Percentiles rank a stretch among this genome's conserved stretches.
phyloP scores from a whole-genome alignment of 2,329 filamentous ascomycete species.

The Fusarium gaditjirri region DNA sequence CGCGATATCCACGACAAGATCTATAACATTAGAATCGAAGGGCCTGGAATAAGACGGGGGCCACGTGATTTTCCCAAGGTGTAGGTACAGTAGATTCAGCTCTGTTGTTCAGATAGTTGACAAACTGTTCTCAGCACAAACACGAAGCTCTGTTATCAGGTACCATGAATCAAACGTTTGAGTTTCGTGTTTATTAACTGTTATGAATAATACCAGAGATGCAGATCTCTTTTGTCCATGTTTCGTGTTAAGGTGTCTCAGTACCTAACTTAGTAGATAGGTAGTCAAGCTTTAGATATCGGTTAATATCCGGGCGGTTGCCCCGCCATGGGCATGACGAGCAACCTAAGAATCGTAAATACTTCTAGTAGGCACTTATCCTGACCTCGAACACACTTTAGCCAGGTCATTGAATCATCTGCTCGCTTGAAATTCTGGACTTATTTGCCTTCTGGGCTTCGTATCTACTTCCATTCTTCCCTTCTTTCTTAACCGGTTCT shows the following conservation, averaged over 20 bases:
- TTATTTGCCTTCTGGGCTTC: slow-evolving; percentile 16
- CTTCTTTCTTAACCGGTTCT: slow-evolving; percentile 14
- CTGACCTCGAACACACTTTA: slow-evolving; percentile 39
- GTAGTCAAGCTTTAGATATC: background rate
- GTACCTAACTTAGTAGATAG: no score
- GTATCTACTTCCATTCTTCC: slow-evolving; percentile 13
- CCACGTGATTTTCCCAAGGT: background rate
- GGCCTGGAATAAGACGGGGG: background rate
- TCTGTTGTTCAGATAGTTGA: background rate
- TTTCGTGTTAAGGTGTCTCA: background rate
- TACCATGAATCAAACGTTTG: background rate
- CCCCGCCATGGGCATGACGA: slow-evolving; percentile 45
- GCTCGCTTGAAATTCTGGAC: slow-evolving; percentile 16
- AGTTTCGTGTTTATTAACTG: background rate
- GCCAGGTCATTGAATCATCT: slow-evolving; percentile 32
- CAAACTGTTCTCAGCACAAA: background rate
- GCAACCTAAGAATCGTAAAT: background rate
- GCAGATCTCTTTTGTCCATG: background rate
- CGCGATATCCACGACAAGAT: slow-evolving; percentile 29
- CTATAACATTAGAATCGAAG: background rate
- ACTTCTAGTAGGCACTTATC: slow-evolving; percentile 25
- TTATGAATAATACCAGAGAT: background rate
- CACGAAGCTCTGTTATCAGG: background rate
- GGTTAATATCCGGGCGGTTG: slow-evolving; percentile 36
- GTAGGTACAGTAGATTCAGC: background rate